Evolutionary conservation across 1,139 yeast species (phyloP).

Genomic region (Suhomyces bokatorum): DNA sequence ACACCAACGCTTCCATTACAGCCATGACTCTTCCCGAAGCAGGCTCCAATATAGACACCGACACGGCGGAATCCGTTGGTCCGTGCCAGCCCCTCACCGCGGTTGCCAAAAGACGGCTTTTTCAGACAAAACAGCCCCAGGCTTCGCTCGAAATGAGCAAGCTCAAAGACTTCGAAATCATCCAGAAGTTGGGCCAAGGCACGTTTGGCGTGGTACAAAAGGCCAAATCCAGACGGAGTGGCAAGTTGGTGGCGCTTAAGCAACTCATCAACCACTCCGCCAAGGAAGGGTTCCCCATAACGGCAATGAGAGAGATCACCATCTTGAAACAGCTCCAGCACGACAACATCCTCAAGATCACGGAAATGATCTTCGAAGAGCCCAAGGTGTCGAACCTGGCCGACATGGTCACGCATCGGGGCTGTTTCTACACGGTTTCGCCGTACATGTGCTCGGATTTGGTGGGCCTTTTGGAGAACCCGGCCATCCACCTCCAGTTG

Average conservation of each 20-base stretch:
- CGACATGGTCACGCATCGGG: conserved; percentile 42
- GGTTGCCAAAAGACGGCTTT: conserved; percentile 4
- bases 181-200: conserved; percentile 48
- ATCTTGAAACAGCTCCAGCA: conserved; percentile 74
- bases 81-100: conserved; percentile 1
- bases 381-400: conserved; percentile 40
- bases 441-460: conserved; percentile 94
- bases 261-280: conserved; percentile 80
- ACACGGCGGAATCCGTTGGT: not conserved
- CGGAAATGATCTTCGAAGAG: conserved; percentile 79
- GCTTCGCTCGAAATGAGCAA: conserved; percentile 32
- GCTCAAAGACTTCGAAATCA: conserved; percentile 33
- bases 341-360: conserved; percentile 68
- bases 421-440: conserved; percentile 78
- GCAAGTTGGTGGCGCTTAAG: conserved; percentile 56
- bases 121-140: conserved; percentile 8
- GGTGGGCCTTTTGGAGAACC: conserved; percentile 89
- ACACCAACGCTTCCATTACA: not conserved
- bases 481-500: conserved; percentile 58
- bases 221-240: conserved; percentile 34
- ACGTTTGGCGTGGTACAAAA: conserved; percentile 53
- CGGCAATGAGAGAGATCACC: conserved; percentile 90
- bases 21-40: conserved; percentile 4
- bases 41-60: not conserved
- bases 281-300: conserved; percentile 91